Percentiles rank a stretch among this genome's conserved stretches.
Evolutionary conservation across 495 filamentous ascomycete genomes (phyloP).

Genomic region (Neurospora sp.): DNA sequence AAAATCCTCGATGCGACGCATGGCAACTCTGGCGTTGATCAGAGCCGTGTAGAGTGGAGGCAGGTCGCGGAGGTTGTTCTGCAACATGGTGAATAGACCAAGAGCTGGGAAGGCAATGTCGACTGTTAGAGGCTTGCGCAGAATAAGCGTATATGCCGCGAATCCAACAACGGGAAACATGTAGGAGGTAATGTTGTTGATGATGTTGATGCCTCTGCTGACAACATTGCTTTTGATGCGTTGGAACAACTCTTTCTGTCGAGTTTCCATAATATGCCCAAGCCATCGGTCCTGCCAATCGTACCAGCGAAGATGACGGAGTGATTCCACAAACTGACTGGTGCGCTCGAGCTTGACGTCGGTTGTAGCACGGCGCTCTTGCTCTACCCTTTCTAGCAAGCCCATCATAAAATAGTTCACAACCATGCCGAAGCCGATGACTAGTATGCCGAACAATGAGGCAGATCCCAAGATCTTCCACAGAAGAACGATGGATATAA

Average conservation of each 20-base stretch:
- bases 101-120: slow-evolving; percentile 76
- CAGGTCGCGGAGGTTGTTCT: slow-evolving; percentile 56
- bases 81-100: slow-evolving; percentile 65
- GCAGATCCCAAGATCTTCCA: slow-evolving; percentile 69
- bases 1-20: slow-evolving; percentile 71
- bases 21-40: slow-evolving; percentile 63
- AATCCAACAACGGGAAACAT: slow-evolving; percentile 71
- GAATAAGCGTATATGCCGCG: slow-evolving; percentile 63
- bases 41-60: slow-evolving; percentile 60
- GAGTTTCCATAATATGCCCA: slow-evolving; percentile 55
- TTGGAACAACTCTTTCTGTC: slow-evolving; percentile 55
- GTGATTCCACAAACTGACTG: slow-evolving; percentile 72
- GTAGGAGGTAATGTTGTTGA: slow-evolving; percentile 54
- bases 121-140: slow-evolving; percentile 52
- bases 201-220: slow-evolving; percentile 44
- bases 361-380: slow-evolving; percentile 52
- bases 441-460: slow-evolving; percentile 60
- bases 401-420: slow-evolving; percentile 55
- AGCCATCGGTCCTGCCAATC: slow-evolving; percentile 80
- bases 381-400: slow-evolving; percentile 50
- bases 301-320: slow-evolving; percentile 80
- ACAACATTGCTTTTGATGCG: slow-evolving; percentile 56
- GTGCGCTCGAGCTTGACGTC: slow-evolving; percentile 64
- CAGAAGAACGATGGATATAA: slow-evolving; percentile 58
- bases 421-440: slow-evolving; percentile 52